Percentiles rank a stretch among this genome's conserved stretches.
phyloP scores from a whole-genome alignment of 768 basidiomycete species.

The Phaffia tasmanica region DNA sequence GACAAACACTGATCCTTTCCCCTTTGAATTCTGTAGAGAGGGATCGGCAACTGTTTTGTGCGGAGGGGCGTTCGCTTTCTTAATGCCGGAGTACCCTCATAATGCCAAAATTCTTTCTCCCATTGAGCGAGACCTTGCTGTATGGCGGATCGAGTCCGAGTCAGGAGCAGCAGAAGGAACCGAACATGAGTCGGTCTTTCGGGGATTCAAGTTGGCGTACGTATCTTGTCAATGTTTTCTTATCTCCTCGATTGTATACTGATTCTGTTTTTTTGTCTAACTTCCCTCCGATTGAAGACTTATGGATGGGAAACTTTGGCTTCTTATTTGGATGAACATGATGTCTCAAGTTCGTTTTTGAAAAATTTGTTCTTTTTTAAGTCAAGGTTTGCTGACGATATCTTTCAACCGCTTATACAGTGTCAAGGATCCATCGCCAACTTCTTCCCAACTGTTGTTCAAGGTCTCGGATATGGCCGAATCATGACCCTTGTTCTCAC shows the following conservation, averaged over 20 bases:
- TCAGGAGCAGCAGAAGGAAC: constrained; percentile 26
- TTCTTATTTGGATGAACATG: constrained; percentile 10
- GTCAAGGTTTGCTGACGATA: neutral
- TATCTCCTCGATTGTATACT: neutral
- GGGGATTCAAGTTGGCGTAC: constrained; percentile 7
- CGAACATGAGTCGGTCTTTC: neutral
- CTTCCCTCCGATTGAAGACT: neutral
- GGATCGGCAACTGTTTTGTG: constrained; percentile 22
- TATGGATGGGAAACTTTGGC: neutral
- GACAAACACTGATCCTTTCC: neutral
- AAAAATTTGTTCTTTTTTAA: neutral
- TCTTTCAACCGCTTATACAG: neutral
- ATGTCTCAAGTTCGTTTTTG: neutral
- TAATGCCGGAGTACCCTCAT: constrained; percentile 29
- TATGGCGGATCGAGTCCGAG: constrained; percentile 29
- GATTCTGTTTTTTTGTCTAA: too few species aligned
- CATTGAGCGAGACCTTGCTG: constrained; percentile 28
- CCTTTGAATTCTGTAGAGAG: constrained; percentile 2
- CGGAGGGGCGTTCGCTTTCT: constrained; percentile 11
- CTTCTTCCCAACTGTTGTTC: constrained; percentile 28
- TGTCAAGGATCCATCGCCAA: constrained; percentile 15
- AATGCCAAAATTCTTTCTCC: constrained; percentile 27
- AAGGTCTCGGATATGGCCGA: constrained; percentile 31
- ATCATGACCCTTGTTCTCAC: constrained; percentile 32
- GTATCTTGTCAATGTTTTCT: constrained; percentile 16